These are phyloP conservation scores for Taphrina flavorubra DNA, from an alignment of 1,139 yeast genomes.

Conservation along the genomic window DNA sequence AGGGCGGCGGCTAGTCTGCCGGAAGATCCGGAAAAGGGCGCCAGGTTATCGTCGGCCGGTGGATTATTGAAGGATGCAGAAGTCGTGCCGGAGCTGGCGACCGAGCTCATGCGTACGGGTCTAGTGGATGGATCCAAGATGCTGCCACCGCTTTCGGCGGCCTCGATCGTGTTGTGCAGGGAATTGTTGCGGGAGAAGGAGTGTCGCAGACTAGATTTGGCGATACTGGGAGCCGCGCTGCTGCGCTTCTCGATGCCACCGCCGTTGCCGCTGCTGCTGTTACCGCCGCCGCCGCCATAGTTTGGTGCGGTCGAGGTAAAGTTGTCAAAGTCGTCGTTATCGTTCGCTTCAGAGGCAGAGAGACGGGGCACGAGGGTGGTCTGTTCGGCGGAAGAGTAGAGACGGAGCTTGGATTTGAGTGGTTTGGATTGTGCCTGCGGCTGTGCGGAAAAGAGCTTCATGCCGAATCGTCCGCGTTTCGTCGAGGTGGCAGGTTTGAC, in stretches of 20 bases:
- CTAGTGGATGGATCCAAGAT: constrained; percentile 10
- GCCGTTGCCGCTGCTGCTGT: neutral
- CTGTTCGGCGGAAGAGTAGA: constrained; percentile 43
- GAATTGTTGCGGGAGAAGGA: constrained; percentile 25
- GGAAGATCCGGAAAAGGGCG: neutral
- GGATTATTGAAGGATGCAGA: neutral
- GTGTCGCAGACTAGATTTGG: constrained; percentile 19
- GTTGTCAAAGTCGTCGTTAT: constrained; percentile 39
- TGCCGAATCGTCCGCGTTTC: constrained; percentile 37
- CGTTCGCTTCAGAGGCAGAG: constrained; percentile 43
- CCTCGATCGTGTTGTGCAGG: constrained; percentile 30
- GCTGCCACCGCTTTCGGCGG: constrained; percentile 7
- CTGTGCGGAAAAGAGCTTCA: constrained; percentile 24
- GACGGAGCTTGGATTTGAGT: constrained; percentile 24
- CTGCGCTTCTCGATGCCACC: constrained; percentile 10
- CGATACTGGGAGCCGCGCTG: constrained; percentile 33
- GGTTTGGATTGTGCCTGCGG: constrained; percentile 10
- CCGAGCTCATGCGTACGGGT: constrained; percentile 16
- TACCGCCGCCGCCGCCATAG: neutral
- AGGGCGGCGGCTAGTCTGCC: neutral
- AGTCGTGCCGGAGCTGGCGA: constrained; percentile 16
- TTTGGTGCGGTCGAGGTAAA: constrained; percentile 21
- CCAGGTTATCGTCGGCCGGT: neutral
- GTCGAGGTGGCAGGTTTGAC: constrained; percentile 20
- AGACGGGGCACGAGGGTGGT: constrained; percentile 43